Conservation (phyloP, 2,329 filamentous ascomycete species). For the Cladosporium phlei region DNA sequence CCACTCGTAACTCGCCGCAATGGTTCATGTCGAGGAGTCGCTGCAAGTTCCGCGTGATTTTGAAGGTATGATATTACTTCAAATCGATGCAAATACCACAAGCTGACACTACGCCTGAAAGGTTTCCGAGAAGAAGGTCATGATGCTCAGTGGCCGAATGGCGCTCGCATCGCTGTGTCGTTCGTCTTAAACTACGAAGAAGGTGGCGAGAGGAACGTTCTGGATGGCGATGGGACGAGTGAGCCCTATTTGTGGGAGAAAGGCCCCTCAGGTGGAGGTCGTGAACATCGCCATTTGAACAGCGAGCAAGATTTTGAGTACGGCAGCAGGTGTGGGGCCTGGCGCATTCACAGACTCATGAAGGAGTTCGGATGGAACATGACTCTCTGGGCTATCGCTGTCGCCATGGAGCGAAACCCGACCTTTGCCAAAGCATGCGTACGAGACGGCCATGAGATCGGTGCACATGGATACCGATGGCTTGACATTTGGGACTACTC, state of each 20-base stretch:
- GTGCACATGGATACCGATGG: slow-evolving; percentile 41
- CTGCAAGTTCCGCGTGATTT: slow-evolving; percentile 37
- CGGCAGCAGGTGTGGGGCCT: slow-evolving; percentile 33
- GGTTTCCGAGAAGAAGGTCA: slow-evolving; percentile 24
- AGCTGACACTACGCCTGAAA: slow-evolving; percentile 14
- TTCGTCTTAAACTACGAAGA: slow-evolving; percentile 47
- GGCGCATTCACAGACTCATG: slow-evolving; percentile 40
- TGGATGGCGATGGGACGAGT: slow-evolving; percentile 36
- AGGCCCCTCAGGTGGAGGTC: slow-evolving; percentile 21
- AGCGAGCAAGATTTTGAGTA: slow-evolving; percentile 44
- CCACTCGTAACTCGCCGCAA: no score
- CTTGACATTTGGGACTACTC: slow-evolving; percentile 40
- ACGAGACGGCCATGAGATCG: slow-evolving; percentile 40
- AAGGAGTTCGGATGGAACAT: slow-evolving; percentile 41
- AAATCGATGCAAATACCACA: slow-evolving; percentile 28
- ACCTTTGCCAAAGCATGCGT: slow-evolving; percentile 38
- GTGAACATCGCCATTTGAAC: slow-evolving; percentile 38
- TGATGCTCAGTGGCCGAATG: slow-evolving; percentile 38
- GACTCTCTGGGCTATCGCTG: slow-evolving; percentile 40
- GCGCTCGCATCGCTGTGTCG: slow-evolving; percentile 40
- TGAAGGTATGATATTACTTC: slow-evolving; percentile 32
- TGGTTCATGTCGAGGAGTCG: slow-evolving; percentile 31
- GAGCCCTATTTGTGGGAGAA: slow-evolving; percentile 40
- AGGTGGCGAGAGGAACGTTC: slow-evolving; percentile 37
- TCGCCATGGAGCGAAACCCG: slow-evolving; percentile 40